phyloP scores from a whole-genome alignment of 2,329 filamentous ascomycete species.

The Sporothrix humicola region DNA sequence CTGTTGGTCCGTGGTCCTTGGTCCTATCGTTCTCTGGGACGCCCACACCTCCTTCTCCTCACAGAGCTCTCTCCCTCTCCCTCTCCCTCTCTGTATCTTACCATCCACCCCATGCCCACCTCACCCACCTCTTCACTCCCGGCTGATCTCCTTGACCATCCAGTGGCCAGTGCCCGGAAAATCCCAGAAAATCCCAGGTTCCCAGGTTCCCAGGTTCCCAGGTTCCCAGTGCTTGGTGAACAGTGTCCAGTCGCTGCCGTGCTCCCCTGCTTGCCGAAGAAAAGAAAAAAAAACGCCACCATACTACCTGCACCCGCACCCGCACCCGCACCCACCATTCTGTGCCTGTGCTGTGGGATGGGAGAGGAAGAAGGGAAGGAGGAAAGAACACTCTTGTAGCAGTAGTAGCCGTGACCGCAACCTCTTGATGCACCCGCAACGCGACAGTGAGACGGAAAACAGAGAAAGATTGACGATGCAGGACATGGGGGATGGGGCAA shows the following conservation, averaged over 20 bases:
- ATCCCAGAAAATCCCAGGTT: neutral
- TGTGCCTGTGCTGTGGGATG: neutral
- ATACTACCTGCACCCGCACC: too few relatives aligned
- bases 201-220: neutral
- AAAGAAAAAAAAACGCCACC: neutral
- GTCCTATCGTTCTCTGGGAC: neutral
- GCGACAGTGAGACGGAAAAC: neutral
- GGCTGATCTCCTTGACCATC: conserved; percentile 9
- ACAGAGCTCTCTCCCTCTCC: neutral
- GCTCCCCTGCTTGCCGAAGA: neutral
- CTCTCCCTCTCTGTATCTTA: neutral
- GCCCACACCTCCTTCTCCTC: too few relatives aligned
- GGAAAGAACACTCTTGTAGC: conserved; percentile 23
- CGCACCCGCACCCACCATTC: neutral
- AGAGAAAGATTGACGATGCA: conserved; percentile 5
- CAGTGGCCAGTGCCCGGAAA: neutral
- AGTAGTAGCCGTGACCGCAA: conserved; percentile 15
- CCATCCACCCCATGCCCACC: too few relatives aligned
- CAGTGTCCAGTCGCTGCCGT: conserved; percentile 12
- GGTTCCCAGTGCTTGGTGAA: neutral
- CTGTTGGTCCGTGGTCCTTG: neutral
- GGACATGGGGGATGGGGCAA: neutral
- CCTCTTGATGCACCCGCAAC: conserved; percentile 22
- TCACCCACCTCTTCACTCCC: neutral
- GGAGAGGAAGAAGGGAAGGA: neutral